These are phyloP conservation scores for Rubia occidens DNA, from an alignment of 305 asterid species.

Conservation along the genomic window DNA sequence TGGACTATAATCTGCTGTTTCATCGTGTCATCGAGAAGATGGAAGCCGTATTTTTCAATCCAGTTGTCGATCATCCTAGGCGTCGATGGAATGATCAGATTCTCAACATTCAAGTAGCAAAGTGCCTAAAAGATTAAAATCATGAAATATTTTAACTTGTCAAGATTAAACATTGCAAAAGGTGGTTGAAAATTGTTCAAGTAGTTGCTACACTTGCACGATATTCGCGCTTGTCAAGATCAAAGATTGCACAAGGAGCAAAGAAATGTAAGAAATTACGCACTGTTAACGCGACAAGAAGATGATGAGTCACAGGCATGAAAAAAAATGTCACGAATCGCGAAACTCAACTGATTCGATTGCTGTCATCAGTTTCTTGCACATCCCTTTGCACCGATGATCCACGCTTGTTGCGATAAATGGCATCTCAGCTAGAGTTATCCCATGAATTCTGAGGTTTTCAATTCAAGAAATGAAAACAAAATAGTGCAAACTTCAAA, in stretches of 20 bases:
- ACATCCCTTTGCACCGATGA: constrained; percentile 45
- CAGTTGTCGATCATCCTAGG: constrained; percentile 22
- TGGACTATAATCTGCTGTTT: constrained; percentile 26
- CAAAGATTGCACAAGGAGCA: too few species aligned
- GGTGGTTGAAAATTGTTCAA: too few species aligned
- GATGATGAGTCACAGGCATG: neutral
- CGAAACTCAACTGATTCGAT: constrained; percentile 36
- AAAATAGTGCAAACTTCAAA: neutral
- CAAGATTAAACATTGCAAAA: too few species aligned
- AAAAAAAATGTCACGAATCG: neutral
- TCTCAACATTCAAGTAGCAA: constrained; percentile 32
- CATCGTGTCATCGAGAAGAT: constrained; percentile 16
- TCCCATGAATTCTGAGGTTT: constrained; percentile 40
- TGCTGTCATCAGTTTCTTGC: constrained; percentile 36
- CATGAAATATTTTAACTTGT: neutral
- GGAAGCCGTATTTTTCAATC: constrained; percentile 31
- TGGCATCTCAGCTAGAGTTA: constrained; percentile 51
- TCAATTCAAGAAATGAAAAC: neutral
- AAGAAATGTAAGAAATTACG: too few species aligned
- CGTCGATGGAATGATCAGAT: constrained; percentile 41
- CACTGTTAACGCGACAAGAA: too few species aligned
- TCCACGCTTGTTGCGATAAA: constrained; percentile 39
- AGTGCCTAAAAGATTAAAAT: constrained; percentile 29
- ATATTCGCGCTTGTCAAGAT: neutral
- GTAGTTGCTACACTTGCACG: neutral